phyloP scores from a whole-genome alignment of 192 early-diverging fungal species.

The Lobulomyces angularis region DNA sequence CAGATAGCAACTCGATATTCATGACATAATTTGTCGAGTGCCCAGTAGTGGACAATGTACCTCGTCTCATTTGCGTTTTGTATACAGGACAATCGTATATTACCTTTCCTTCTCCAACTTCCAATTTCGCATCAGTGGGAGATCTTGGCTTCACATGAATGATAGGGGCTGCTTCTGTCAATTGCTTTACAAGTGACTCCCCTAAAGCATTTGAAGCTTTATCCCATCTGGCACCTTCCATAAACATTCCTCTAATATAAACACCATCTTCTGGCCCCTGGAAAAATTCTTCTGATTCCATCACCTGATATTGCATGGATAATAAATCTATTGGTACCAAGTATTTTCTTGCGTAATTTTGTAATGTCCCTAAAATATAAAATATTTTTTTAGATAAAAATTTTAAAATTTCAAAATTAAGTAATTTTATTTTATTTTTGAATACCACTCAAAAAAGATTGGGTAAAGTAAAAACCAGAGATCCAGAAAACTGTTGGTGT shows the following conservation, averaged over 20 bases:
- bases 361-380: slow-evolving; percentile 37
- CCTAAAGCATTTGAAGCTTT: slow-evolving; percentile 18
- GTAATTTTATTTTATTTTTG: neutral
- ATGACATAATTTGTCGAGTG: slow-evolving; percentile 51
- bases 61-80: slow-evolving; percentile 43
- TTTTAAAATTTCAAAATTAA: no score
- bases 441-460: slow-evolving; percentile 46
- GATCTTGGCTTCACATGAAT: slow-evolving; percentile 31
- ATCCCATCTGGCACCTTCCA: slow-evolving; percentile 53
- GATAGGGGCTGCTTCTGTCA: slow-evolving; percentile 46
- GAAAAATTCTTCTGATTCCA: slow-evolving; percentile 21
- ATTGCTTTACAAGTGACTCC: slow-evolving; percentile 35
- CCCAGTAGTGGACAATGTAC: slow-evolving; percentile 47
- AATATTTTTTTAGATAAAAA: no score
- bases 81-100: slow-evolving; percentile 47
- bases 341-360: slow-evolving; percentile 53
- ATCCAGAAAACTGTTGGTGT: slow-evolving; percentile 48
- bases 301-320: slow-evolving; percentile 36
- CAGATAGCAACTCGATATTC: slow-evolving; percentile 28
- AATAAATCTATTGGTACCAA: slow-evolving; percentile 51
- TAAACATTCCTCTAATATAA: slow-evolving; percentile 39
- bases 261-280: slow-evolving; percentile 35
- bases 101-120: slow-evolving; percentile 9
- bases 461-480: slow-evolving; percentile 53
- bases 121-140: slow-evolving; percentile 27